A percentile compares a stretch with the other conserved stretches of the same genome.
Evolutionary conservation across 208 protist species (phyloP).

Genomic region (Trypanosoma conorhini): DNA sequence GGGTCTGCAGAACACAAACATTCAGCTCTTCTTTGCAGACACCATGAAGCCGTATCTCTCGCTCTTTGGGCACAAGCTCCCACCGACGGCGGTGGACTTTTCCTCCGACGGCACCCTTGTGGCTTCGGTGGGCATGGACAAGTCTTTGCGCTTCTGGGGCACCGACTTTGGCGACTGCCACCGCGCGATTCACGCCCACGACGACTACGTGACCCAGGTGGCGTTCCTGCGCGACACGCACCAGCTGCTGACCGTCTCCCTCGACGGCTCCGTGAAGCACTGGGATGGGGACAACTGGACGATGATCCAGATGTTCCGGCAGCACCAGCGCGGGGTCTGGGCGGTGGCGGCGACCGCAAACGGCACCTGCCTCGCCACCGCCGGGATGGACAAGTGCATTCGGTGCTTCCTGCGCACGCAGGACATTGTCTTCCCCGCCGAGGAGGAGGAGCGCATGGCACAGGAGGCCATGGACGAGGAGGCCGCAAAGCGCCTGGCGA

Average conservation of each 20-base stretch:
- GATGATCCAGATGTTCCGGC: slow-evolving; percentile 84
- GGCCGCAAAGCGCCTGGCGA: slow-evolving; percentile 50
- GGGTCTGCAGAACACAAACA: slow-evolving; percentile 96
- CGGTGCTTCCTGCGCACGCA: slow-evolving; percentile 85
- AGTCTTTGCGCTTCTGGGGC: slow-evolving; percentile 99
- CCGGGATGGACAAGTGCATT: slow-evolving; percentile 76
- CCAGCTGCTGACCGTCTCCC: slow-evolving; percentile 96
- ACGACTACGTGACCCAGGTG: slow-evolving; percentile 96
- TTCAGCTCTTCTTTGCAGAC: slow-evolving; percentile 98
- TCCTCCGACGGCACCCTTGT: slow-evolving; percentile 93
- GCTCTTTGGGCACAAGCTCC: slow-evolving; percentile 99
- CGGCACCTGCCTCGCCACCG: slow-evolving; percentile 77
- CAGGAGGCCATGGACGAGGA: slow-evolving; percentile 92
- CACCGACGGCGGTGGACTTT: slow-evolving; percentile 94
- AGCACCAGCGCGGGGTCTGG: slow-evolving; percentile 85
- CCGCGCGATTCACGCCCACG: slow-evolving; percentile 97
- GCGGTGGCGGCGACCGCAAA: slow-evolving; percentile 61
- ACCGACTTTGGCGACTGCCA: slow-evolving; percentile 98
- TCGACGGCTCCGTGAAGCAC: slow-evolving; percentile 96
- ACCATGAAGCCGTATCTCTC: slow-evolving; percentile 98
- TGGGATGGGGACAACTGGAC: slow-evolving; percentile 99
- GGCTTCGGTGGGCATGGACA: slow-evolving; percentile 98
- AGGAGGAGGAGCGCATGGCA: slow-evolving; percentile 86
- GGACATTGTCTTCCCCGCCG: slow-evolving; percentile 88
- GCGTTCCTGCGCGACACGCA: slow-evolving; percentile 97